A percentile compares a stretch with the other conserved stretches of the same genome.
These are phyloP conservation scores for Elymus sibiricus DNA, from an alignment of 176 grass and related monocot species.

Conservation along the genomic window DNA sequence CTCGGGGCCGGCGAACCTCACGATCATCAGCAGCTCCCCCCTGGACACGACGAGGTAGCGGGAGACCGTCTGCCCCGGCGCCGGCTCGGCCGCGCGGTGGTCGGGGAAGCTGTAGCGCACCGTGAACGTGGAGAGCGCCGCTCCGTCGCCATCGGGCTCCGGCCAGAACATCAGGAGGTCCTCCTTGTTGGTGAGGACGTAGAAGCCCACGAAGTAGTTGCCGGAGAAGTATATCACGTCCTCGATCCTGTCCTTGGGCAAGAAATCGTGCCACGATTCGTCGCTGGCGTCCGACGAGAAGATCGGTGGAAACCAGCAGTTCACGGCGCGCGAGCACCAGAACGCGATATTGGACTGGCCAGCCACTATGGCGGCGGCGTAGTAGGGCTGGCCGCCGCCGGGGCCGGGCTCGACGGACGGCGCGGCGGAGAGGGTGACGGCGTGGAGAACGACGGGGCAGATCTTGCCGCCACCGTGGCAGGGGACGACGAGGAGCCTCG, in stretches of 20 bases:
- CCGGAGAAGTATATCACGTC: no score
- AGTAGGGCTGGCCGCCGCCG: not conserved
- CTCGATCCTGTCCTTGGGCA: no score
- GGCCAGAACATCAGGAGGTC: no score
- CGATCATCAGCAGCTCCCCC: not conserved
- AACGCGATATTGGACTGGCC: conserved; percentile 4
- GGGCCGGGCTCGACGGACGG: not conserved
- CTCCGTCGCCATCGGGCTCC: no score
- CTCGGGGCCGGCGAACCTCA: not conserved
- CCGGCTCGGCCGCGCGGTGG: no score
- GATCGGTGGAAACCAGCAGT: not conserved
- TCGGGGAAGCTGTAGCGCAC: no score
- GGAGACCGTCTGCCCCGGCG: not conserved
- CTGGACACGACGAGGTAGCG: conserved; percentile 4
- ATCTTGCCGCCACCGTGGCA: not conserved
- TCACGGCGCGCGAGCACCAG: not conserved
- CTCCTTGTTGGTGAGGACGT: no score
- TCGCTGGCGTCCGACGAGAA: not conserved
- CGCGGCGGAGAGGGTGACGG: not conserved
- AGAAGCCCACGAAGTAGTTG: no score
- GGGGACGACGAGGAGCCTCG: not conserved
- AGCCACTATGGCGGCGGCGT: not conserved
- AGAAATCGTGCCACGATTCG: not conserved
- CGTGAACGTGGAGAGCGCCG: no score
- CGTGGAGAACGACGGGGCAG: not conserved